Conservation (phyloP, 129 eudicot genomes). For the Pittosporum tobira region DNA sequence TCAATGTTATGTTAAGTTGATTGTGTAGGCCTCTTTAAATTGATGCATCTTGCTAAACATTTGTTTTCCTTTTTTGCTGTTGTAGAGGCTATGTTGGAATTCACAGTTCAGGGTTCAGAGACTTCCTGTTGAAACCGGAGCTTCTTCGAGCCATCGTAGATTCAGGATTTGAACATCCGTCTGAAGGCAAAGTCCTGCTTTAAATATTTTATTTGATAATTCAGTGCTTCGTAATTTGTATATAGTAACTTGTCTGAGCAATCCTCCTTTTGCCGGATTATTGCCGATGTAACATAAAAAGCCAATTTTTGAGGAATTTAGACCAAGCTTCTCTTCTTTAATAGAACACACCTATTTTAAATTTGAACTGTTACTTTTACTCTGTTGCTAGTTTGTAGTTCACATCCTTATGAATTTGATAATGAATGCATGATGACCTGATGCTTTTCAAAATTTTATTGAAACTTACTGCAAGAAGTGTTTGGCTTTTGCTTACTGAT, state of each 20-base stretch:
- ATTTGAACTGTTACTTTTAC: neutral
- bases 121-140: constrained; percentile 88
- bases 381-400: neutral
- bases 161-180: constrained; percentile 92
- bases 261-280: neutral
- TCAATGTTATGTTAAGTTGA: neutral
- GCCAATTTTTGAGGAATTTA: no score
- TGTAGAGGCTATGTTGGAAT: constrained; percentile 85
- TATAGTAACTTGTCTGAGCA: neutral
- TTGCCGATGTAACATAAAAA: no score
- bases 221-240: neutral
- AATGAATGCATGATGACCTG: no score
- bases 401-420: neutral
- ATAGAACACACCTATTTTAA: neutral
- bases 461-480: no score
- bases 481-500: no score
- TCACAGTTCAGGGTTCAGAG: constrained; percentile 90
- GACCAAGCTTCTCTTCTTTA: no score
- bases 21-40: neutral
- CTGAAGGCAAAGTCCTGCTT: constrained; percentile 64
- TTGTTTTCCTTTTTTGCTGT: constrained; percentile 2
- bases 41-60: neutral
- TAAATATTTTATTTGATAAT: neutral
- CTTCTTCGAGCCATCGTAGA: constrained; percentile 82
- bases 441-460: no score